Evolutionary conservation across 192 early-diverging fungal species (phyloP), one percentile per base, ranked within the genome.

Genomic region (Backusella luteola): DNA sequence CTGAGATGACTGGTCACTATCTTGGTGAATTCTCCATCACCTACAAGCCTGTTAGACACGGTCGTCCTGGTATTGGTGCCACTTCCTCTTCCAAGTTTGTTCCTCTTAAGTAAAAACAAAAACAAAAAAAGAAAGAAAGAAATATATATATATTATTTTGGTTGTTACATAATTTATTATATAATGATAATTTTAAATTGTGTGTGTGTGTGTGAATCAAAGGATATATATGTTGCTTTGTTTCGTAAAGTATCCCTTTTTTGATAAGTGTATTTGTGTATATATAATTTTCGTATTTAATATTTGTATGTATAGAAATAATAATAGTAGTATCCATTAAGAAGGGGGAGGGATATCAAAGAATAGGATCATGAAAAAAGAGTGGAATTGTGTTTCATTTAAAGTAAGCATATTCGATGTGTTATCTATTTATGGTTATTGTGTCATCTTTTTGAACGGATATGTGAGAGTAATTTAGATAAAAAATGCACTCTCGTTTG

Each of bases 1-100:
- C 78, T 35, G 78, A 79, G 63, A 79, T 79, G 78, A 73, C 73
- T 67, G 78, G 73, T 67, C 78, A 79, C 73, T 79, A 79, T 63
- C 74, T 79, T 38, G 78, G 74, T 38, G 78, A 79, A 70, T 79
- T 79, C 78, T 79, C 78, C 78, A 95, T 99, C 85, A 86, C 96
- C 79, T 99, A 99, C 94, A 99, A 99, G 93, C 96, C 96, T 74
- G 97, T 99, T 85, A 94, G 91, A 86, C 97, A 99, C 95, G 97
- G 97, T 93, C 95, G 96, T 85, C 96, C 97, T 76, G 97, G 97
- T 95, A 96, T 97, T 84, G 97, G 97, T 96, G 96, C 95, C 82
- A 96, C 97, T 83, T 91, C 96, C 90, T 95, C 95, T 82, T 97
- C 95, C 80, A 92, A 95, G 87, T 97, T 95, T 86, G 91, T 94